Evolutionary conservation across 352 stramenopile species (phyloP).

Genomic region (Phytophthora citricola): DNA sequence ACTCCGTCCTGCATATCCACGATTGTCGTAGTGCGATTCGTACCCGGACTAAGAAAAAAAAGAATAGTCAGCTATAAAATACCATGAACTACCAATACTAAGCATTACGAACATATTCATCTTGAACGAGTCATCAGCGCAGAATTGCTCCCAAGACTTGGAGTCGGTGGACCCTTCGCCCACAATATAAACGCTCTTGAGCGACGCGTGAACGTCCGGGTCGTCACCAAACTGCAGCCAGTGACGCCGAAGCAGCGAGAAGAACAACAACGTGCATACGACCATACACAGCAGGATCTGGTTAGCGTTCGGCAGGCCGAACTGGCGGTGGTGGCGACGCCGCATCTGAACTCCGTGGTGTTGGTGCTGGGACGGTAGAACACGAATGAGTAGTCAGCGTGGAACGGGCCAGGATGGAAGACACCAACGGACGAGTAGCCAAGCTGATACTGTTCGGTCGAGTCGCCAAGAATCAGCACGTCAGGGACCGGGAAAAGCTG

Average conservation of each 20-base stretch:
- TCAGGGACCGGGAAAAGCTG: slow-evolving; percentile 94
- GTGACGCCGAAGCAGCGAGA: slow-evolving; percentile 62
- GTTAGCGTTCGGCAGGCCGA: slow-evolving; percentile 86
- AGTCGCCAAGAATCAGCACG: slow-evolving; percentile 86
- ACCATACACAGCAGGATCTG: slow-evolving; percentile 77
- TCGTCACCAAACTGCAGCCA: slow-evolving; percentile 67
- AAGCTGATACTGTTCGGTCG: slow-evolving; percentile 84
- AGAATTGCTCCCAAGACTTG: slow-evolving; percentile 65
- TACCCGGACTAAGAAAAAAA: slow-evolving; percentile 27
- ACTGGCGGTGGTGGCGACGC: slow-evolving; percentile 66
- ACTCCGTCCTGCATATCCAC: slow-evolving; percentile 40
- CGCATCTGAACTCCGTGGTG: slow-evolving; percentile 82
- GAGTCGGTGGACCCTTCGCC: slow-evolving; percentile 45
- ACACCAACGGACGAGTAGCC: slow-evolving; percentile 83
- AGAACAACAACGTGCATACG: slow-evolving; percentile 62
- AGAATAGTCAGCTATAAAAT: neutral
- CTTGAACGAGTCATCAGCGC: slow-evolving; percentile 37
- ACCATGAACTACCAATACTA: neutral
- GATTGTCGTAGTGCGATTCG: slow-evolving; percentile 34
- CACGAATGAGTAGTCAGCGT: slow-evolving; percentile 88
- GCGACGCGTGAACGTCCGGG: slow-evolving; percentile 57
- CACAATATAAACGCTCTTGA: slow-evolving; percentile 57
- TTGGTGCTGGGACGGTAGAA: slow-evolving; percentile 87
- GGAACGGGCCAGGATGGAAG: slow-evolving; percentile 84
- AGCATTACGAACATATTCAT: slow-evolving; percentile 23